Conservation (phyloP, 73 alveolate species). For the Paramecium sonneborni region DNA sequence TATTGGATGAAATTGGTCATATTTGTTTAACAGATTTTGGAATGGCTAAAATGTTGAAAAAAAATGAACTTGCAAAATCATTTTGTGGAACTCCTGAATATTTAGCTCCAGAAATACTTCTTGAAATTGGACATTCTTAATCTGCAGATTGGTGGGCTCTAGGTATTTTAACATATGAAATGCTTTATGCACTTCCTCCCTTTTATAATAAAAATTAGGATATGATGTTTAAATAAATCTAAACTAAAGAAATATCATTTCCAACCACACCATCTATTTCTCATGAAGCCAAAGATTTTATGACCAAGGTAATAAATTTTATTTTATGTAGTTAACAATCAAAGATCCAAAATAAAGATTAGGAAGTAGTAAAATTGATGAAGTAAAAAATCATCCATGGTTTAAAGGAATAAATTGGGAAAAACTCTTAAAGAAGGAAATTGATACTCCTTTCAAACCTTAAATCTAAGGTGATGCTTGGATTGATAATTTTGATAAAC, state of each 20-base stretch:
- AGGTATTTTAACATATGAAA: constrained; percentile 80
- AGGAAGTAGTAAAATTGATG: constrained; percentile 78
- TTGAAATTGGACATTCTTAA: constrained; percentile 75
- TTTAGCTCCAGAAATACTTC: constrained; percentile 86
- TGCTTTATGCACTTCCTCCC: constrained; percentile 82
- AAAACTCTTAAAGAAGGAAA: constrained; percentile 44
- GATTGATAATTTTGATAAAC: constrained; percentile 62
- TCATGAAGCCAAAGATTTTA: constrained; percentile 72
- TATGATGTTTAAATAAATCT: constrained; percentile 71
- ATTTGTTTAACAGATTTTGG: constrained; percentile 87
- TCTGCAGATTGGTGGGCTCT: constrained; percentile 85
- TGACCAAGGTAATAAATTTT: constrained; percentile 58
- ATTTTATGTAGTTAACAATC: constrained; percentile 36
- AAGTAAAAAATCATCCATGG: constrained; percentile 85
- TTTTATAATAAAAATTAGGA: constrained; percentile 73
- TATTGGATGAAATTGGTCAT: constrained; percentile 86
- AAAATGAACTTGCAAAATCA: constrained; percentile 75
- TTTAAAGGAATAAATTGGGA: constrained; percentile 73
- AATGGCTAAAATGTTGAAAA: constrained; percentile 76
- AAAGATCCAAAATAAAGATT: constrained; percentile 82
- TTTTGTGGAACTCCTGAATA: constrained; percentile 89
- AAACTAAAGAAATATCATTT: constrained; percentile 65
- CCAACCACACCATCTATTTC: constrained; percentile 67
- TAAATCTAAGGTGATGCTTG: constrained; percentile 61
- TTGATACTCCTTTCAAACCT: constrained; percentile 72